Conservation (phyloP, 257 asterid species). For the Anisodus acutangulus region DNA sequence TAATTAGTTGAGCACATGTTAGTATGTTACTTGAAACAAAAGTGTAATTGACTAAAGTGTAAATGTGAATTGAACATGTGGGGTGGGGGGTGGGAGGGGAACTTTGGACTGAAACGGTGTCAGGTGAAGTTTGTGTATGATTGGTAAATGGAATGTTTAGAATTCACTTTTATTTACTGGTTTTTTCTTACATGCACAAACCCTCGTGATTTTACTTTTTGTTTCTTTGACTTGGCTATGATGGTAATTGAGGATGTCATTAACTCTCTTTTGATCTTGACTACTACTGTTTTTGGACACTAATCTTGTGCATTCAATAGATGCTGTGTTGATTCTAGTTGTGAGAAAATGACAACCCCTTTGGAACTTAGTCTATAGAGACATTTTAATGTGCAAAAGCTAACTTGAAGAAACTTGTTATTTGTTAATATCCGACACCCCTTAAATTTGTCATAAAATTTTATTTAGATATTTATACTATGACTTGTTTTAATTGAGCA, state of each 20-base stretch:
- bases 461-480: too few species aligned
- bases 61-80: not conserved
- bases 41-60: not conserved
- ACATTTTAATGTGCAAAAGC: not conserved
- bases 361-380: not conserved
- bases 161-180: not conserved
- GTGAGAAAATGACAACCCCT: not conserved
- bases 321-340: not conserved
- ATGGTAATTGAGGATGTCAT: not conserved
- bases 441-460: too few species aligned
- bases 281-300: not conserved
- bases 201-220: slow-evolving; percentile 10
- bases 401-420: not conserved
- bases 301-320: not conserved
- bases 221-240: not conserved
- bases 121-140: slow-evolving; percentile 32
- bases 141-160: slow-evolving; percentile 34
- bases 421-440: too few species aligned
- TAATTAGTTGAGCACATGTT: not conserved
- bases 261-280: not conserved
- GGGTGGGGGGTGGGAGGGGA: not conserved
- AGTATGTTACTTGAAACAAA: not conserved
- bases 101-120: slow-evolving; percentile 30
- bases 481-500: too few species aligned
- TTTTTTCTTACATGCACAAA: not conserved